A percentile compares a stretch with the other conserved stretches of the same genome.
Conservation (phyloP, 257 asterid genomes). For the Marsdenia floribunda region DNA sequence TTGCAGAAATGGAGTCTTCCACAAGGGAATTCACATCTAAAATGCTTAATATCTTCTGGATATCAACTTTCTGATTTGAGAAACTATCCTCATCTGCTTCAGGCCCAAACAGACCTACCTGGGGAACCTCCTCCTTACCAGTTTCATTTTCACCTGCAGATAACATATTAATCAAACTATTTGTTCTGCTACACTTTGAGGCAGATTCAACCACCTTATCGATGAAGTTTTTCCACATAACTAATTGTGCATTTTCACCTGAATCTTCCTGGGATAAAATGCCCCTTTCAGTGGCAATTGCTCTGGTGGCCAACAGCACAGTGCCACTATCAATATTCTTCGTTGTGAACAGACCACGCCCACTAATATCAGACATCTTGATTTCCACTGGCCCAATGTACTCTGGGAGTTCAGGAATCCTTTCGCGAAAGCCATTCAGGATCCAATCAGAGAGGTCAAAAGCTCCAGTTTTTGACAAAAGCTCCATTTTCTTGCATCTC, state of each 20-base stretch:
- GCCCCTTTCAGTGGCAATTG: slow-evolving; percentile 67
- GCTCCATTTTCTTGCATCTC: slow-evolving; percentile 58
- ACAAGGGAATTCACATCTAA: slow-evolving; percentile 68
- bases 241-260: slow-evolving; percentile 49
- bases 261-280: slow-evolving; percentile 51
- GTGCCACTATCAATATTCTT: slow-evolving; percentile 58
- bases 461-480: slow-evolving; percentile 54
- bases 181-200: slow-evolving; percentile 28
- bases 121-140: slow-evolving; percentile 39
- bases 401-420: slow-evolving; percentile 60
- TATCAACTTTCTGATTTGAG: slow-evolving; percentile 32
- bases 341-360: slow-evolving; percentile 67
- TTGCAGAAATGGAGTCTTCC: slow-evolving; percentile 56
- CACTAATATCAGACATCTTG: slow-evolving; percentile 59
- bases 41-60: slow-evolving; percentile 38
- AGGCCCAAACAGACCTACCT: slow-evolving; percentile 37
- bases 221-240: slow-evolving; percentile 73
- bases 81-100: slow-evolving; percentile 28
- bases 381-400: slow-evolving; percentile 65
- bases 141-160: slow-evolving; percentile 57
- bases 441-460: slow-evolving; percentile 84
- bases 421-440: slow-evolving; percentile 45
- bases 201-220: slow-evolving; percentile 47
- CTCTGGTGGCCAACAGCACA: slow-evolving; percentile 54
- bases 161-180: slow-evolving; percentile 36